Conservation (phyloP, 495 filamentous ascomycete species). For the Copromyces sp. region DNA sequence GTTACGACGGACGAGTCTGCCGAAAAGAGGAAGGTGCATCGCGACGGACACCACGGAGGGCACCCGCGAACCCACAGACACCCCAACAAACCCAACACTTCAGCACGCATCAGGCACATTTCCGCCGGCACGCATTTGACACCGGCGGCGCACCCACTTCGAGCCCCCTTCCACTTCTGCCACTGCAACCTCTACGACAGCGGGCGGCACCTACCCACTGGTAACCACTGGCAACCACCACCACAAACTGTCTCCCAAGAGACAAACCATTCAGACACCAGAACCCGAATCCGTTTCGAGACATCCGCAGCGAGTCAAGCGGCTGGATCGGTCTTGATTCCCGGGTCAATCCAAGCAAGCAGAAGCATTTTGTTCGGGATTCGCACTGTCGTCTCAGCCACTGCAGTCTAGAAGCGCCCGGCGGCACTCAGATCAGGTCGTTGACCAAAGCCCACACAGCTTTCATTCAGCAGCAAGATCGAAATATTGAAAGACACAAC, state of each 20-base stretch:
- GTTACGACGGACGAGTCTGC: constrained; percentile 12
- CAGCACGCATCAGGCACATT: neutral
- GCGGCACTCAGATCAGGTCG: neutral
- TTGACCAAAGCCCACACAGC: neutral
- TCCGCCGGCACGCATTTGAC: neutral
- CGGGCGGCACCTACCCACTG: neutral
- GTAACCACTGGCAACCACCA: neutral
- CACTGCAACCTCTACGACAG: neutral
- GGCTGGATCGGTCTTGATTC: neutral
- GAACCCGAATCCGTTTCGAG: constrained; percentile 3
- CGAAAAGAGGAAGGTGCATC: constrained; percentile 21
- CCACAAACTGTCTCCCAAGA: neutral
- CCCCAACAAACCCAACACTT: constrained; percentile 1
- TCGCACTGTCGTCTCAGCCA: constrained; percentile 13
- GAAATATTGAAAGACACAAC: neutral
- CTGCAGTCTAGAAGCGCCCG: constrained; percentile 7
- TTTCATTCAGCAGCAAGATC: neutral
- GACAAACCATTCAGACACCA: neutral
- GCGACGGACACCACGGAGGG: constrained; percentile 1
- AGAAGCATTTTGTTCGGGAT: constrained; percentile 1
- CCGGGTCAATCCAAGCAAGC: neutral
- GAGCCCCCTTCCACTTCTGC: neutral
- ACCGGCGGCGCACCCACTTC: neutral
- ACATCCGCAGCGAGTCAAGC: constrained; percentile 1
- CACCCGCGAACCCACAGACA: neutral